Evolutionary conservation across 805 yeast genomes (phyloP).

Genomic region (Candida methanosorbosa): DNA sequence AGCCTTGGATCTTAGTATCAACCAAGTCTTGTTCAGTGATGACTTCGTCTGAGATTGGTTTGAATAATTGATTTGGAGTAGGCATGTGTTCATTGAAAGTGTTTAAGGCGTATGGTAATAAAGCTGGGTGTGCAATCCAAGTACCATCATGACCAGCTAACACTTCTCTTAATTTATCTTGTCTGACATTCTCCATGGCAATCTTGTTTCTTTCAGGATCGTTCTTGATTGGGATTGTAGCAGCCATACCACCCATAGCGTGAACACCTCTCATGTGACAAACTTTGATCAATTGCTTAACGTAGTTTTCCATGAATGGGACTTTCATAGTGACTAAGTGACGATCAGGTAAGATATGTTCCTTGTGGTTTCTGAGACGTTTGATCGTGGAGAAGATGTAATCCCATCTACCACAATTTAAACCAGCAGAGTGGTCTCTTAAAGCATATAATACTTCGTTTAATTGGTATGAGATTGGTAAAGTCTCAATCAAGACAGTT

Average conservation of each 20-base stretch:
- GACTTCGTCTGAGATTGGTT: slow-evolving; percentile 29
- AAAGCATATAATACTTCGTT: slow-evolving; percentile 75
- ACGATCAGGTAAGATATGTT: slow-evolving; percentile 69
- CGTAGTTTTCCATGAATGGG: slow-evolving; percentile 76
- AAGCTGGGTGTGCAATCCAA: slow-evolving; percentile 85
- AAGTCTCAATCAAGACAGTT: slow-evolving; percentile 73
- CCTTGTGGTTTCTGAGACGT: slow-evolving; percentile 59
- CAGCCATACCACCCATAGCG: slow-evolving; percentile 91
- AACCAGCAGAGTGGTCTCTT: slow-evolving; percentile 69
- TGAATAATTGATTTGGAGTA: slow-evolving; percentile 66
- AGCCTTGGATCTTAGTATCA: slow-evolving; percentile 55
- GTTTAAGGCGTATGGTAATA: slow-evolving; percentile 62
- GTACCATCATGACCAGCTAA: slow-evolving; percentile 80
- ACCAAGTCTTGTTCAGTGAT: slow-evolving; percentile 51
- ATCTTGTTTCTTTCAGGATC: slow-evolving; percentile 53
- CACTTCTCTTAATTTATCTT: slow-evolving; percentile 72
- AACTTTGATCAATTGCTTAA: slow-evolving; percentile 59
- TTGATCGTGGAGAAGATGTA: slow-evolving; percentile 77
- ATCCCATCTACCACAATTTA: slow-evolving; percentile 89
- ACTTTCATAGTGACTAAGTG: slow-evolving; percentile 73
- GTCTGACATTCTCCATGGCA: slow-evolving; percentile 66
- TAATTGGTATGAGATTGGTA: slow-evolving; percentile 83
- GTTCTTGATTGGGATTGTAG: slow-evolving; percentile 72
- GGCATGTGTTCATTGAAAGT: slow-evolving; percentile 73
- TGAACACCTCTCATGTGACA: slow-evolving; percentile 76